Evolutionary conservation across 176 grass and related monocot species (phyloP), one percentile per base, ranked within the genome.

Genomic region (Ensete ventricosum): DNA sequence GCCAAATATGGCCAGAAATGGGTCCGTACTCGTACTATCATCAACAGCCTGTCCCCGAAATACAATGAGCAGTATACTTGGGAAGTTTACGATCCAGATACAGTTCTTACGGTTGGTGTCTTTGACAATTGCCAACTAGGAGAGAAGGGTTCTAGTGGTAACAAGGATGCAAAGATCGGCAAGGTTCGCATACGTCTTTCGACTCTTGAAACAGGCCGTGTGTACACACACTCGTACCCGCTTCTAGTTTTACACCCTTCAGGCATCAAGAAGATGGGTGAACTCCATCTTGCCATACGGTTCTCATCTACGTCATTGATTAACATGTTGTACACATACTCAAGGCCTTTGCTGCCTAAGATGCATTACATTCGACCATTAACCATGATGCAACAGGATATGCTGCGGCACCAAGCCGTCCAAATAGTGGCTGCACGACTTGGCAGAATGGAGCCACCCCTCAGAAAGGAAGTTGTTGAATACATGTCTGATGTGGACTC

Each of bases 61-160:
- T 99, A 87, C 84, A 99, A 99, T 64, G 95, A 99, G 69, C 95
- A 94, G 43, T 99, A 99, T 69, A 99, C 95, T 55, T 99, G 95
- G 95, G 95, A 99, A 78, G 91, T 99, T 58, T 99, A 85, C 82
- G 95, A 99, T 85, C 95, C 95, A 8, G 81, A 88, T 54, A 99
- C 95, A 55, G 88, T 94, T 29, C 78, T 99, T 64, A 99, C 91
- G 19, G 49, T 99, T 76, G 95, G 91, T 84, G 95, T 89, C 73
- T 99, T 99, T 16, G 95, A 99, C 80, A 99, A 99, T 82, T 87
- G 88, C 65, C 95, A 91, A 81, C 85, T 99, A 72, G 90, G 84
- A 50, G 95, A 91, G 8, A 94, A 76, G 84, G 55, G 57, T 73
- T 57, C 75, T 73, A 73, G 80, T 55, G 77, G 70, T 62, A 79